Evolutionary conservation across 352 stramenopile genomes (phyloP), one percentile per base, ranked within the genome.

Genomic region (Pythium utonaiense): DNA sequence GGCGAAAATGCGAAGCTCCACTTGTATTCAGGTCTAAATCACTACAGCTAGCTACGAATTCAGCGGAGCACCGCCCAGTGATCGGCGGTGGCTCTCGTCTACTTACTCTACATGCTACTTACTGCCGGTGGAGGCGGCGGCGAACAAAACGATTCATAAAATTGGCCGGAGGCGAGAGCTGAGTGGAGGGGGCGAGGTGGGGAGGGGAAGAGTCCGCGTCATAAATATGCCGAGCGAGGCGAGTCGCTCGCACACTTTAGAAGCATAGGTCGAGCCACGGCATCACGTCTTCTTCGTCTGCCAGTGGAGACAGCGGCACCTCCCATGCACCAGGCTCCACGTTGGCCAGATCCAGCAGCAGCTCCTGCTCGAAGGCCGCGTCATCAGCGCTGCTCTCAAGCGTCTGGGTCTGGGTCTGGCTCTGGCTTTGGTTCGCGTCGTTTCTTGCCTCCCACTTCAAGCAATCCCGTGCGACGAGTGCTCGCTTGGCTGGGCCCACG

Each of bases 241-340:
- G 21, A 30, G 31, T 56, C 30, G n/a, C 53, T 59, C 36, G 24
- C 34, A 6, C 38, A 30, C 50, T 30, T 75, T 75, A 92, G 47
- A 94, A 94, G 67, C 80, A 90, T 56, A 94, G 65, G 57, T 94
- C 84, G 59, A 91, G 70, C 82, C 82, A 92, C 38, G 82, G 78
- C 75, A 92, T 88, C 74, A 91, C 78, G 57, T 93, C 83, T 60
- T 92, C 84, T 57, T 80, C 74, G 36, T 94, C 82, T 62, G 91
- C 91, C 55, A 94, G 67, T 31, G 84, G 84, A 17, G 84, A 94
- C 51, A 94, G 57, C 44, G 84, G 84, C 58, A 89, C 74, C 51
- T 94, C 84, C 84, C 84, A 94, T 3, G 82, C 70, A 6, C 80
- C 84, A 2, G 82, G 82, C 65, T 89, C 77, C 21, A 91, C 82